Conservation (phyloP, 805 yeast genomes). For the Kodamaea jinghongensis region DNA sequence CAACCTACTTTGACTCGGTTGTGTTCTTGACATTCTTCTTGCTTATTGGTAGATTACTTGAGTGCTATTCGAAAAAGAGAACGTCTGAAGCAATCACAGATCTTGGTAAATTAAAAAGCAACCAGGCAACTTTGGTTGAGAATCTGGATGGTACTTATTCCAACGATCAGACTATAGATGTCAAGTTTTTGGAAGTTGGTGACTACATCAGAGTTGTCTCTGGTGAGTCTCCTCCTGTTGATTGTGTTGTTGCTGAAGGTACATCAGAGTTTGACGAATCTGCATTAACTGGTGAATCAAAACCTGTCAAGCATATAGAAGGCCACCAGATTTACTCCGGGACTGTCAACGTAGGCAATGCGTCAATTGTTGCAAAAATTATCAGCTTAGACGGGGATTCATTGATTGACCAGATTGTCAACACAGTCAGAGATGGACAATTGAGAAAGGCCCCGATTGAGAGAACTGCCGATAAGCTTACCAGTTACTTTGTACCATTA, state of each 20-base stretch:
- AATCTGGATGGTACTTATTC: conserved; percentile 15
- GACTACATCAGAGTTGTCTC: conserved; percentile 48
- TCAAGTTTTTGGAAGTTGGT: conserved; percentile 49
- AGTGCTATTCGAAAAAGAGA: conserved; percentile 61
- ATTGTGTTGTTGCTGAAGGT: conserved; percentile 50
- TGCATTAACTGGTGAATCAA: conserved; percentile 60
- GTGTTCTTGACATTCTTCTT: conserved; percentile 72
- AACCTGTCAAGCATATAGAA: conserved; percentile 51
- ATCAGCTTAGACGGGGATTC: conserved; percentile 62
- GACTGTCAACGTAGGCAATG: conserved; percentile 61
- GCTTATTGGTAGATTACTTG: conserved; percentile 67
- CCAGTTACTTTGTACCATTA: conserved; percentile 71
- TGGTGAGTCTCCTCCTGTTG: conserved; percentile 62
- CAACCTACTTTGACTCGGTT: conserved; percentile 77
- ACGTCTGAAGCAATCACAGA: conserved; percentile 64
- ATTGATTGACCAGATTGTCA: conserved; percentile 65
- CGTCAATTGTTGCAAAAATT: conserved; percentile 52
- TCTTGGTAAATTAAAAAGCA: conserved; percentile 51
- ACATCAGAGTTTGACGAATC: conserved; percentile 55
- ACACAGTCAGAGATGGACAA: conserved; percentile 71
- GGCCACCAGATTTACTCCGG: conserved; percentile 77
- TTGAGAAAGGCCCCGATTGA: conserved; percentile 71
- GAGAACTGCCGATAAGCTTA: conserved; percentile 62
- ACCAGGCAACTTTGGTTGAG: conserved; percentile 45
- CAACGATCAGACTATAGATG: conserved; percentile 34